A percentile compares a stretch with the other conserved stretches of the same genome.
phyloP scores from a whole-genome alignment of 2,329 filamentous ascomycete genomes.

The Capronia coronata region DNA sequence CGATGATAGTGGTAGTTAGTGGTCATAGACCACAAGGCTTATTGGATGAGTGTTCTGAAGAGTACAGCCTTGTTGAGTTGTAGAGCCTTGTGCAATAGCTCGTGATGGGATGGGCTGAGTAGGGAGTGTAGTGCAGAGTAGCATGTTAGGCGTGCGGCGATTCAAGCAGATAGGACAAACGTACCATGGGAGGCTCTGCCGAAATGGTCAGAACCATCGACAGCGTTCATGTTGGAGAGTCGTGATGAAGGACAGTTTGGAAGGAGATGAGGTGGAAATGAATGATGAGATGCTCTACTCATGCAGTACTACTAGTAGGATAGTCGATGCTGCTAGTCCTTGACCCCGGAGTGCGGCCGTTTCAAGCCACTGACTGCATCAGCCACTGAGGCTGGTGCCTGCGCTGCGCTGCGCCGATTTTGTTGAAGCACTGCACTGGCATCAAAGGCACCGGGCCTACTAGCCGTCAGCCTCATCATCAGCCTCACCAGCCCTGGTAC shows the following conservation, averaged over 20 bases:
- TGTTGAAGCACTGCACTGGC: too few species aligned
- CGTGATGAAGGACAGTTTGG: too few species aligned
- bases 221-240: conserved; percentile 59
- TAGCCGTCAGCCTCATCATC: too few species aligned
- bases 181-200: conserved; percentile 43
- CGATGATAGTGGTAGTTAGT: conserved; percentile 1
- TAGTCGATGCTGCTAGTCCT: too few species aligned
- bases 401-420: too few species aligned
- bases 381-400: too few species aligned
- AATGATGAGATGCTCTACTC: not conserved
- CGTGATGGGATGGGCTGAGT: too few species aligned
- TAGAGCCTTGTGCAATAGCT: not conserved
- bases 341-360: not conserved
- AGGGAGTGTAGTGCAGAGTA: too few species aligned
- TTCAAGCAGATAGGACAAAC: too few species aligned
- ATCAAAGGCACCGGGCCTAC: too few species aligned
- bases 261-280: not conserved
- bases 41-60: not conserved
- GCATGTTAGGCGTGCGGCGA: too few species aligned
- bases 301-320: not conserved
- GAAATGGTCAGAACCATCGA: conserved; percentile 56
- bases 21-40: not conserved
- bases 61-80: not conserved
- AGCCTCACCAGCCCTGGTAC: too few species aligned
- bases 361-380: not conserved